Percentiles rank a stretch among this genome's conserved stretches.
These are phyloP conservation scores for Cyclanthera cordifolia DNA, from an alignment of 306 rosid genomes.

Conservation along the genomic window DNA sequence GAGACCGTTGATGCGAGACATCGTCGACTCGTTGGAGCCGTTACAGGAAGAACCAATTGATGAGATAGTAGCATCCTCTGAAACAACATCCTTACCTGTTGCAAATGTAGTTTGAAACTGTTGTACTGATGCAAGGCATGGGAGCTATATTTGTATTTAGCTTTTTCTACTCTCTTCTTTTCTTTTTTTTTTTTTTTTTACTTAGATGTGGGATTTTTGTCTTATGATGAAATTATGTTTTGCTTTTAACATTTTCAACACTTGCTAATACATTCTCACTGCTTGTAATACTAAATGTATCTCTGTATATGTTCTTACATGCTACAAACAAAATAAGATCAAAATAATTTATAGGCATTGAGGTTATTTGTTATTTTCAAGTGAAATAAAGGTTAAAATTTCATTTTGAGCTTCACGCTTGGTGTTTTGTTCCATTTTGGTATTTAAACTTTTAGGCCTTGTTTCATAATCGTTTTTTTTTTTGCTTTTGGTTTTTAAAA, in stretches of 20 bases:
- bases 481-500: too few relatives aligned
- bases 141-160: too few relatives aligned
- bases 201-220: background rate
- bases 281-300: background rate
- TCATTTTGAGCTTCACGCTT: too few relatives aligned
- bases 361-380: too few relatives aligned
- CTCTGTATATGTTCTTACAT: background rate
- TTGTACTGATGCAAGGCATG: background rate
- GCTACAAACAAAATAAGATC: background rate
- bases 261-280: background rate
- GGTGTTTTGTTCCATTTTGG: too few relatives aligned
- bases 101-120: constrained; percentile 29
- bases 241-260: background rate
- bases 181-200: background rate
- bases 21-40: constrained; percentile 96
- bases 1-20: constrained; percentile 88
- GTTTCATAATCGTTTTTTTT: too few relatives aligned
- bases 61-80: constrained; percentile 24
- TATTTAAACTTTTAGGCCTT: too few relatives aligned
- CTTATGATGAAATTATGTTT: background rate
- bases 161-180: too few relatives aligned
- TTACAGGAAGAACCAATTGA: constrained; percentile 33
- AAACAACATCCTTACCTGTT: constrained; percentile 29
- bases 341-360: background rate
- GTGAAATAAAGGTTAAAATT: too few relatives aligned